Evolutionary conservation across 331 rosid genomes (phyloP).

Genomic region (Dryas integrifolia): DNA sequence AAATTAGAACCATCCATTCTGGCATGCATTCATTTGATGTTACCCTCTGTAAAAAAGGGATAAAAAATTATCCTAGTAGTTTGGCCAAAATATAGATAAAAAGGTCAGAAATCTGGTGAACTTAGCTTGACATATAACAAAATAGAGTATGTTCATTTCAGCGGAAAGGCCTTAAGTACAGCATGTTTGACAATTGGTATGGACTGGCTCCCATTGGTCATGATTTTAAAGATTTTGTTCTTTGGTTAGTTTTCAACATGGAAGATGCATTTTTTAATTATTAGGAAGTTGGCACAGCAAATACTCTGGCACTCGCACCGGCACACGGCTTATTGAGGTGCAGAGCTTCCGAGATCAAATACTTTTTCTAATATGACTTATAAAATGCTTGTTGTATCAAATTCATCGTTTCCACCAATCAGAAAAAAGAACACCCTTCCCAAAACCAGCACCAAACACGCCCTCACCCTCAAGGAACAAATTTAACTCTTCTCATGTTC

Average conservation of each 20-base stretch:
- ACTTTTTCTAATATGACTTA: neutral
- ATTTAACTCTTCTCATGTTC: neutral
- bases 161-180: neutral
- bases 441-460: neutral
- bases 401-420: slow-evolving; percentile 5
- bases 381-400: neutral
- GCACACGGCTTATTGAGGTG: slow-evolving; percentile 8
- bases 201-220: neutral
- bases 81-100: neutral
- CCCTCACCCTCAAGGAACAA: slow-evolving; percentile 2
- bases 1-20: neutral
- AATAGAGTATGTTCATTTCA: neutral
- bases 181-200: neutral
- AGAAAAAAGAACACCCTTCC: neutral
- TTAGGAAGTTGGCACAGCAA: neutral
- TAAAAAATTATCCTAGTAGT: neutral
- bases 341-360: slow-evolving; percentile 2
- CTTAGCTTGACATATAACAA: neutral
- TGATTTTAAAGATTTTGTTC: neutral
- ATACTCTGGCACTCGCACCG: neutral
- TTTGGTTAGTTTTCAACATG: neutral
- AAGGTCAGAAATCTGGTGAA: neutral
- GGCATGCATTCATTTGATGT: neutral
- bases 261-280: neutral
- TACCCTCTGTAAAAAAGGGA: neutral